Evolutionary conservation across 257 asterid species (phyloP), one percentile per base, ranked within the genome.

Genomic region (Schizonepeta tenuifolia): DNA sequence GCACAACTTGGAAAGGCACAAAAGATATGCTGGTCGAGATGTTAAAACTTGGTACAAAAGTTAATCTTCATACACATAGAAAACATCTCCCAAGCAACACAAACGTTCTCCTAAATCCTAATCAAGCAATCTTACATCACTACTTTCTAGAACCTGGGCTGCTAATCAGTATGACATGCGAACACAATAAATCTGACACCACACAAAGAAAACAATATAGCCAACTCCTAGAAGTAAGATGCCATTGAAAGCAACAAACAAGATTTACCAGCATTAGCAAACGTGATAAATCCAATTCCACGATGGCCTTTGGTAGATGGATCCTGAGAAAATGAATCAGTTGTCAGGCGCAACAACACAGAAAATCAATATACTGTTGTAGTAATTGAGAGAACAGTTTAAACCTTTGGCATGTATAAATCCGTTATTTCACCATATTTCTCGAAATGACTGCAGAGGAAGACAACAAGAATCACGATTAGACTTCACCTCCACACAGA

Each of bases 381-480:
- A 24, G 36, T 43, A 43, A 46, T 57, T n/a, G 20, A 62, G 69
- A 47, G 33, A 72, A 28, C 59, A 65, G 57, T 74, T 71, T 26
- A 67, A 77, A 95, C 99, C 99, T 95, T 95, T 70, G 97, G 99
- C 99, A 92, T 90, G 89, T 95, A 95, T 41, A 92, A 72, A 83
- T 95, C 98, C 38, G 97, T 87, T 72, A 95, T 88, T 20, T 87
- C 96, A 22, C 99, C 99, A 9, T 82, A 95, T 75, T 87, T 90
- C 85, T 90, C 99, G 24, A 95, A 95, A 85, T 95, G 92, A 77
- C 99, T 92, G 93, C 84, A 88, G 41, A 58, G 69, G 54, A 69
- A 31, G 58, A 65, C 38, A 47, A 60, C 28, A 33, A 5, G 72
- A n/a, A 31, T 5, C 41, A 77, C 28, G 76, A 33, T 81, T 62